A percentile compares a stretch with the other conserved stretches of the same genome.
These are phyloP conservation scores for Austropuccinia psidii DNA, from an alignment of 1,284 basidiomycete genomes.

Conservation along the genomic window DNA sequence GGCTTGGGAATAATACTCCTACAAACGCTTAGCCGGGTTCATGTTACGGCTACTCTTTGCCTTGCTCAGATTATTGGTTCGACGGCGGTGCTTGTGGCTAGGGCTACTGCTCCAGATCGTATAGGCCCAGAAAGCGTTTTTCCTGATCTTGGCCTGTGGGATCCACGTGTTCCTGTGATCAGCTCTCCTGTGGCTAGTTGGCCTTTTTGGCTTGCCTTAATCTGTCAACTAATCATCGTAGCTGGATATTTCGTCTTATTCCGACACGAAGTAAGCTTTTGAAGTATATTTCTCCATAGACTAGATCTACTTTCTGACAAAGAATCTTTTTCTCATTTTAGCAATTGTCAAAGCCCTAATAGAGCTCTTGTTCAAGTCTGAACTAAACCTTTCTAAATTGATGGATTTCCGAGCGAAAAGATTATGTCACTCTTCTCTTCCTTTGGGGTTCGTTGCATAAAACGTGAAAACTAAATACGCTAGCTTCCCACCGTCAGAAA, in stretches of 20 bases:
- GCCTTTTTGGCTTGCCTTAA: slow-evolving; percentile 77
- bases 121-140: slow-evolving; percentile 82
- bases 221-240: slow-evolving; percentile 72
- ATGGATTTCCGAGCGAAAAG: too few species aligned
- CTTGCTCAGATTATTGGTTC: slow-evolving; percentile 60
- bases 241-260: slow-evolving; percentile 92
- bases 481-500: too few species aligned
- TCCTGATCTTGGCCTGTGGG: slow-evolving; percentile 79
- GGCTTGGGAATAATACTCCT: slow-evolving; percentile 87
- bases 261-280: slow-evolving; percentile 57
- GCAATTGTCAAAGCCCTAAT: slow-evolving; percentile 35
- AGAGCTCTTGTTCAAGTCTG: not conserved
- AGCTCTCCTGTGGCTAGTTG: slow-evolving; percentile 46
- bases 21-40: slow-evolving; percentile 80
- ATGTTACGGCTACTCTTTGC: slow-evolving; percentile 81
- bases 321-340: not conserved
- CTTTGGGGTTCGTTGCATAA: too few species aligned
- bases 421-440: too few species aligned
- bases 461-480: too few species aligned
- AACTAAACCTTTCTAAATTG: too few species aligned
- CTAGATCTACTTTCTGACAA: not conserved
- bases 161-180: slow-evolving; percentile 46
- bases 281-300: not conserved
- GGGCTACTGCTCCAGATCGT: slow-evolving; percentile 71
- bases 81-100: slow-evolving; percentile 72